Evolutionary conservation across 805 yeast species (phyloP).

Genomic region (Blastobotrys americana): DNA sequence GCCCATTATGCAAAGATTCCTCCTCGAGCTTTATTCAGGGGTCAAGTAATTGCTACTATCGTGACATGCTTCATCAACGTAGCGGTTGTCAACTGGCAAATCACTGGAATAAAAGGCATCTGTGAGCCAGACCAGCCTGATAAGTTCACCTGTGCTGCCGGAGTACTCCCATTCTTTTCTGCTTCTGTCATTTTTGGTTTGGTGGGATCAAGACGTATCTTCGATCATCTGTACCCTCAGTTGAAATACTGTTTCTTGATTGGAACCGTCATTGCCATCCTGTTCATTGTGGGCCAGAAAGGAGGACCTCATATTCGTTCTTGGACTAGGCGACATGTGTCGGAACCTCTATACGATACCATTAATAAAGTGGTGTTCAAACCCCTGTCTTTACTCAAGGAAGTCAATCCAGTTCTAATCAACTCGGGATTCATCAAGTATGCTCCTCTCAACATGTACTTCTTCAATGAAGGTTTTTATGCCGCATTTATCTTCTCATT

Average conservation of each 20-base stretch:
- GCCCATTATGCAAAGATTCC: constrained; percentile 39
- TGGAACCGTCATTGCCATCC: constrained; percentile 9
- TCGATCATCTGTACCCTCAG: constrained; percentile 25
- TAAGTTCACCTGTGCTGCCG: constrained; percentile 33
- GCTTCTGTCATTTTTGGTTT: constrained; percentile 42
- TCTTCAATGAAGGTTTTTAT: constrained; percentile 30
- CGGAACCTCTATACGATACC: neutral
- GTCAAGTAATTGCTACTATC: constrained; percentile 38
- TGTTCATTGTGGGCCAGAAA: constrained; percentile 3
- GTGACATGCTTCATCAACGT: constrained; percentile 27
- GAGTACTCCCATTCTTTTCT: constrained; percentile 40
- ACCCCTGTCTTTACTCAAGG: neutral
- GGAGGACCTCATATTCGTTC: neutral
- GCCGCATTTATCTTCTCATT: constrained; percentile 41
- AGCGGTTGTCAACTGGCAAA: constrained; percentile 31
- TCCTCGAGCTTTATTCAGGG: constrained; percentile 37
- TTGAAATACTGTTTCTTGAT: constrained; percentile 20
- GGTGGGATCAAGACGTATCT: constrained; percentile 43
- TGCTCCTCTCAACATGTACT: constrained; percentile 39
- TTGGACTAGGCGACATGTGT: neutral
- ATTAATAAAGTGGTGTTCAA: neutral
- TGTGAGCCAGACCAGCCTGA: constrained; percentile 26
- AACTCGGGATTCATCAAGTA: constrained; percentile 14
- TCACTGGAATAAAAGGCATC: constrained; percentile 27
- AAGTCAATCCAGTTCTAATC: constrained; percentile 4